Evolutionary conservation across 1,139 yeast species (phyloP), one percentile per base, ranked within the genome.

Genomic region (Wickerhamomyces sp.): DNA sequence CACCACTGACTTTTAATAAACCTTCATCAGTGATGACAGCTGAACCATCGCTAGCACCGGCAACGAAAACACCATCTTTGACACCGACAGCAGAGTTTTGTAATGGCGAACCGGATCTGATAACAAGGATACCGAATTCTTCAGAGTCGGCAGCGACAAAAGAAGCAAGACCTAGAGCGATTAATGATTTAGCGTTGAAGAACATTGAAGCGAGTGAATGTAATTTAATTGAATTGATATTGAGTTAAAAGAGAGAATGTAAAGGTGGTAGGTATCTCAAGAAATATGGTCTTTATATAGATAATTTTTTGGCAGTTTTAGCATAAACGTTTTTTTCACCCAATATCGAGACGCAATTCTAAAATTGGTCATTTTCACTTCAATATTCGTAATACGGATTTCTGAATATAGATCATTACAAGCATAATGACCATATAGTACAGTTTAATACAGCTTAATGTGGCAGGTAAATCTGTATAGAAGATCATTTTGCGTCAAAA

Each of bases 121-220:
- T 55, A 30, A 54, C 43, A n/a, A 62, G 26, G 37, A 59, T 40
- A 36, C 58, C 58, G 43, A 64, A 63, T n/a, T 49, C 37, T 33
- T 56, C 58, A 19, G 67, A 60, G 49, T 60, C 65, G 27, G 65
- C 65, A 16, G 49, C 31, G 24, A 45, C 58, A 33, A 55, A 45
- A 21, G 58, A 33, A 18, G 41, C 33, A 9, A 45, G 28, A 22
- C 42, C 44, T 15, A 41, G n/a, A 17, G 41, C 35, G 29, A 26
- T 15, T 15, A 35, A 20, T 17, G 37, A 22, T 35, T 37, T 33
- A 12, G 30, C 14, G 30, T 18, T 19, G 28, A 39, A 39, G 31
- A 39, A 37, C 45, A 39, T 42, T 42, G 37, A 26, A 31, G 33
- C 20, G 32, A 39, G 39, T 35, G 44, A 25, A 10, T 37, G 17